Evolutionary conservation across 176 grass and related monocot species (phyloP).

Genomic region (Pontederia paniculata): DNA sequence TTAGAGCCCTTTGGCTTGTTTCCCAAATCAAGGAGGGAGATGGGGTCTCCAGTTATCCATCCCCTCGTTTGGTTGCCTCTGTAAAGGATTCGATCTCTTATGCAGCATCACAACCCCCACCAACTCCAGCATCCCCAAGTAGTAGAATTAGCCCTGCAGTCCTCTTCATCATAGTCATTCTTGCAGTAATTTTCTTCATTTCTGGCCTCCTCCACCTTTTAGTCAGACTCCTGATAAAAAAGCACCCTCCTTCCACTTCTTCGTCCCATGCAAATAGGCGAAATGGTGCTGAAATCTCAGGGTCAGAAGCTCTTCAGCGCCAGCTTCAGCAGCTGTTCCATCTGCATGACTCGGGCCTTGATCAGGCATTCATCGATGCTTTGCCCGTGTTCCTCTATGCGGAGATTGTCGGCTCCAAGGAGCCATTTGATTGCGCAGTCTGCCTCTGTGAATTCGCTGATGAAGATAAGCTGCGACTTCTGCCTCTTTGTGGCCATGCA

Average conservation of each 20-base stretch:
- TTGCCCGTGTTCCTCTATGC: slow-evolving; percentile 2
- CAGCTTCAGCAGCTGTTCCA: slow-evolving; percentile 13
- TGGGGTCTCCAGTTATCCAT: background rate
- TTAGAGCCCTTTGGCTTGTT: background rate
- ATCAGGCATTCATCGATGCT: slow-evolving; percentile 8
- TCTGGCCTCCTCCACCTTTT: slow-evolving; percentile 5
- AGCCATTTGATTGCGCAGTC: slow-evolving; percentile 10
- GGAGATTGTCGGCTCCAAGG: slow-evolving; percentile 9
- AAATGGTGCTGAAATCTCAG: background rate
- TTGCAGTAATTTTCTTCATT: slow-evolving; percentile 4
- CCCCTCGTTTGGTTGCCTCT: background rate
- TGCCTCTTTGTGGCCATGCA: slow-evolving; percentile 6
- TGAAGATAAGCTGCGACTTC: slow-evolving; percentile 3
- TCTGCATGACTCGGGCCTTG: slow-evolving; percentile 8
- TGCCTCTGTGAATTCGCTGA: slow-evolving; percentile 11
- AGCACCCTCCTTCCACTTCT: background rate
- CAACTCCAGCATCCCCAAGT: background rate
- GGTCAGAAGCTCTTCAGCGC: background rate
- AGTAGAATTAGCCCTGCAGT: slow-evolving; percentile 5
- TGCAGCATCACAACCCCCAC: background rate
- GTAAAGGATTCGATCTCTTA: background rate
- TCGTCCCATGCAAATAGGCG: background rate
- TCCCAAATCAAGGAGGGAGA: background rate
- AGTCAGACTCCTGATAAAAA: slow-evolving; percentile 5
- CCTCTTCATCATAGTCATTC: slow-evolving; percentile 14